Evolutionary conservation across 805 yeast genomes (phyloP).

Genomic region (Pichia sporocuriosa): DNA sequence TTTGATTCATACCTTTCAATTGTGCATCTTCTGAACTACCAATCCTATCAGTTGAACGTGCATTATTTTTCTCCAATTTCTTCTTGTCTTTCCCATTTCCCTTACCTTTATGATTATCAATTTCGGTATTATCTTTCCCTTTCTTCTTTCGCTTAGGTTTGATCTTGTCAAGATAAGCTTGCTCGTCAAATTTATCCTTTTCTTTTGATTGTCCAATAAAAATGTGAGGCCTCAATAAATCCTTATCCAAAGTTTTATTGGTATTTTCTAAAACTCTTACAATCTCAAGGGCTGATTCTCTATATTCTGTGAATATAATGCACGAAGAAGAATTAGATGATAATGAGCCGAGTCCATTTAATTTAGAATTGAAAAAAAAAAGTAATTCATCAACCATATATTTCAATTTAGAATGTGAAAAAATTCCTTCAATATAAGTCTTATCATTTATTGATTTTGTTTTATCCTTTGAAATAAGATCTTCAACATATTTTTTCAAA

Average conservation of each 20-base stretch:
- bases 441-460: slow-evolving; percentile 14
- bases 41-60: slow-evolving; percentile 33
- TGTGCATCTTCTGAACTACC: slow-evolving; percentile 74
- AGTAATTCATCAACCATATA: slow-evolving; percentile 52
- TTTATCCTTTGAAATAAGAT: slow-evolving; percentile 30
- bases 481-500: slow-evolving; percentile 40
- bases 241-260: slow-evolving; percentile 25
- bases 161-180: slow-evolving; percentile 29
- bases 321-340: slow-evolving; percentile 54
- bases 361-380: slow-evolving; percentile 26
- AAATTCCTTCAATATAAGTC: slow-evolving; percentile 24
- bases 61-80: not conserved
- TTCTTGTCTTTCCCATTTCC: slow-evolving; percentile 20
- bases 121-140: too few relatives aligned
- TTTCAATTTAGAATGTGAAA: slow-evolving; percentile 70
- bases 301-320: slow-evolving; percentile 79
- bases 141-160: slow-evolving; percentile 5
- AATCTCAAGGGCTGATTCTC: slow-evolving; percentile 88
- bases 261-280: slow-evolving; percentile 53
- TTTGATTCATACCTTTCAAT: slow-evolving; percentile 82
- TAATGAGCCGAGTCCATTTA: slow-evolving; percentile 21
- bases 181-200: slow-evolving; percentile 61
- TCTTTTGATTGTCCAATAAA: slow-evolving; percentile 90
- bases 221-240: slow-evolving; percentile 58
- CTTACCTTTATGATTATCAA: too few relatives aligned